These are phyloP conservation scores for Russula abietina DNA, from an alignment of 768 basidiomycete species.

Conservation along the genomic window DNA sequence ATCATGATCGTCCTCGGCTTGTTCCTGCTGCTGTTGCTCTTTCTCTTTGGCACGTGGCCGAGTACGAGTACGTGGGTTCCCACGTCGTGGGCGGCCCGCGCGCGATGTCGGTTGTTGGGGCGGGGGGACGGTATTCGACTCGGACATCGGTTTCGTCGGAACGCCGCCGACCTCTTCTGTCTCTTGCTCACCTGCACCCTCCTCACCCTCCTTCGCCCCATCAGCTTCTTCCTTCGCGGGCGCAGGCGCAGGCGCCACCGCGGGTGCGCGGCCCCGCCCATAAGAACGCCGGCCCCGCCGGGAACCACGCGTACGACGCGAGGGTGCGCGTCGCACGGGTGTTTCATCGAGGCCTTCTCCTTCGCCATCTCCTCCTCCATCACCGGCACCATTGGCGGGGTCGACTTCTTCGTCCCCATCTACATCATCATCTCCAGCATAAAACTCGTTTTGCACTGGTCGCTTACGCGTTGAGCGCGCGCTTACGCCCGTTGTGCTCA, in stretches of 20 bases:
- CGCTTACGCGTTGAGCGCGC: conserved; percentile 43
- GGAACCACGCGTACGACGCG: conserved; percentile 25
- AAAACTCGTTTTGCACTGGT: conserved; percentile 60
- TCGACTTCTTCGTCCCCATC: conserved; percentile 44
- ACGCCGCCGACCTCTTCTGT: neutral
- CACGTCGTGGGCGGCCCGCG: conserved; percentile 8
- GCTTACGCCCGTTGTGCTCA: conserved; percentile 45
- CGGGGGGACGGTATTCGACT: neutral
- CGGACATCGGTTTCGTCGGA: neutral
- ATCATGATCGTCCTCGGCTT: neutral
- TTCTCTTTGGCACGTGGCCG: conserved; percentile 18
- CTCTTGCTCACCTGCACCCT: neutral
- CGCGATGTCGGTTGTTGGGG: neutral
- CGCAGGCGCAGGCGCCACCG: conserved; percentile 15
- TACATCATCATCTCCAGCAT: conserved; percentile 53
- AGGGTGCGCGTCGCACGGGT: conserved; percentile 27
- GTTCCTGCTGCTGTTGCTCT: neutral
- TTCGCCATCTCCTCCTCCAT: conserved; percentile 45
- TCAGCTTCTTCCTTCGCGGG: neutral
- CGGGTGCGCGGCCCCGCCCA: neutral
- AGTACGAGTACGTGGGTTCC: neutral
- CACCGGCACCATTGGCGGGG: conserved; percentile 41
- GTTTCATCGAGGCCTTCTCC: conserved; percentile 30
- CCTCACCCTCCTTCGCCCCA: neutral
- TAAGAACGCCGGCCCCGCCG: conserved; percentile 21